These are phyloP conservation scores for Cyberlindnera subsufficiens DNA, from an alignment of 805 yeast species.

Conservation along the genomic window DNA sequence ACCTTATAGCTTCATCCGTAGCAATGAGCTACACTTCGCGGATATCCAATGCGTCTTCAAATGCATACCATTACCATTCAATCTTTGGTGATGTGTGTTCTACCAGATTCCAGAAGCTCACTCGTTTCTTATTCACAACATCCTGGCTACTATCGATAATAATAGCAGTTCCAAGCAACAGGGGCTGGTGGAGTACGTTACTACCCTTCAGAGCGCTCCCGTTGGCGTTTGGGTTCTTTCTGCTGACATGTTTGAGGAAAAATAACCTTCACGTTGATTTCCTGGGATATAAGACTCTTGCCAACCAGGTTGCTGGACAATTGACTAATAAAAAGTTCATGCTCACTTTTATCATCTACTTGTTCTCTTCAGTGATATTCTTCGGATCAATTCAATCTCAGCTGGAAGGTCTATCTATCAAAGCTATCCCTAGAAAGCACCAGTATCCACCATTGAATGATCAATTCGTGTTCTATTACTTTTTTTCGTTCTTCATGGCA, in stretches of 20 bases:
- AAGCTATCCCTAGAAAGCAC: slow-evolving; percentile 30
- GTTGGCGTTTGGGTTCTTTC: slow-evolving; percentile 25
- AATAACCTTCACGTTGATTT: slow-evolving; percentile 34
- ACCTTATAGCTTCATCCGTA: not conserved
- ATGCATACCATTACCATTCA: slow-evolving; percentile 29
- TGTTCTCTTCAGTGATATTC: slow-evolving; percentile 20
- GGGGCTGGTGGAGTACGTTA: slow-evolving; percentile 21
- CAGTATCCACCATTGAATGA: slow-evolving; percentile 38
- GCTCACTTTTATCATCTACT: slow-evolving; percentile 16
- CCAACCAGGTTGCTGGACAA: slow-evolving; percentile 23
- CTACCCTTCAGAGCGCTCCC: slow-evolving; percentile 21
- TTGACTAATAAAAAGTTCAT: slow-evolving; percentile 19
- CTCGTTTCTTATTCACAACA: slow-evolving; percentile 28
- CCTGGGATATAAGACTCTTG: slow-evolving; percentile 27
- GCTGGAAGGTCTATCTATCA: slow-evolving; percentile 17
- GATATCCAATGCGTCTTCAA: slow-evolving; percentile 1
- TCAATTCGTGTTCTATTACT: slow-evolving; percentile 44
- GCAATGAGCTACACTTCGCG: slow-evolving; percentile 3
- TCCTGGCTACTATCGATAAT: slow-evolving; percentile 24
- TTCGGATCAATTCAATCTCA: slow-evolving; percentile 19
- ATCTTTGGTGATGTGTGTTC: slow-evolving; percentile 36
- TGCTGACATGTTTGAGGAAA: slow-evolving; percentile 33
- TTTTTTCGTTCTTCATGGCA: slow-evolving; percentile 35
- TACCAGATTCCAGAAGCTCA: slow-evolving; percentile 33
- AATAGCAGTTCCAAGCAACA: slow-evolving; percentile 18